phyloP scores from a whole-genome alignment of 495 filamentous ascomycete species.

The Cercophora newfieldiana region DNA sequence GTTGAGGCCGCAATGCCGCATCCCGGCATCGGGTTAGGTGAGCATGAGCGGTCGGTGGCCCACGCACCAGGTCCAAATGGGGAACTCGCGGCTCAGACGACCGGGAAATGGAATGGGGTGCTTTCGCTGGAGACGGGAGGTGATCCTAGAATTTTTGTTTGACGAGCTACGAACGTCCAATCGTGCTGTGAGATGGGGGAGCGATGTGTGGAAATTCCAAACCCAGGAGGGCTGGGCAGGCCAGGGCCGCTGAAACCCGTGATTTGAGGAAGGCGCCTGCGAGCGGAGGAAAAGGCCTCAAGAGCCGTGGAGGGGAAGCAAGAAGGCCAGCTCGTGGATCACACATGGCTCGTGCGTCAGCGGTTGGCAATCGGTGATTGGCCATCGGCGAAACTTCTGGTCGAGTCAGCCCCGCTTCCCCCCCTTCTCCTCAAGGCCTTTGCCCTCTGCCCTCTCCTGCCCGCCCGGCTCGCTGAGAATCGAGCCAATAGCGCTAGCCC shows the following conservation, averaged over 20 bases:
- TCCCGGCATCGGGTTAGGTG: conserved; percentile 4
- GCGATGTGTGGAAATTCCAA: background rate
- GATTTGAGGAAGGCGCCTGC: conserved; percentile 8
- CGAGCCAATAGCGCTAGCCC: conserved; percentile 25
- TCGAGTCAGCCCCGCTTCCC: conserved; percentile 24
- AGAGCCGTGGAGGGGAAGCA: conserved; percentile 10
- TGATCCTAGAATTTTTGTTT: background rate
- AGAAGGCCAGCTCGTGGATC: conserved; percentile 11
- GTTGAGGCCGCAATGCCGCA: conserved; percentile 19
- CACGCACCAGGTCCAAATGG: background rate
- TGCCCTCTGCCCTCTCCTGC: conserved; percentile 7
- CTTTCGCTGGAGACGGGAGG: background rate
- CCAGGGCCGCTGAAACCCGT: conserved; percentile 6
- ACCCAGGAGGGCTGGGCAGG: background rate
- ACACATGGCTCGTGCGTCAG: conserved; percentile 24
- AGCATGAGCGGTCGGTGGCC: background rate
- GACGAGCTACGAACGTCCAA: background rate
- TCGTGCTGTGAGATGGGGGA: background rate
- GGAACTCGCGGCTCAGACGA: background rate
- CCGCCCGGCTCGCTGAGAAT: background rate
- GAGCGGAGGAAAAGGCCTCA: conserved; percentile 3
- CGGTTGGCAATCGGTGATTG: conserved; percentile 25
- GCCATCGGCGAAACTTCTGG: conserved; percentile 24
- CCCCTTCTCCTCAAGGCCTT: conserved; percentile 9
- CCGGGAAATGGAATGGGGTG: background rate